A percentile compares a stretch with the other conserved stretches of the same genome.
phyloP scores from a whole-genome alignment of 352 stramenopile species.

The Phytophthora brassicae region DNA sequence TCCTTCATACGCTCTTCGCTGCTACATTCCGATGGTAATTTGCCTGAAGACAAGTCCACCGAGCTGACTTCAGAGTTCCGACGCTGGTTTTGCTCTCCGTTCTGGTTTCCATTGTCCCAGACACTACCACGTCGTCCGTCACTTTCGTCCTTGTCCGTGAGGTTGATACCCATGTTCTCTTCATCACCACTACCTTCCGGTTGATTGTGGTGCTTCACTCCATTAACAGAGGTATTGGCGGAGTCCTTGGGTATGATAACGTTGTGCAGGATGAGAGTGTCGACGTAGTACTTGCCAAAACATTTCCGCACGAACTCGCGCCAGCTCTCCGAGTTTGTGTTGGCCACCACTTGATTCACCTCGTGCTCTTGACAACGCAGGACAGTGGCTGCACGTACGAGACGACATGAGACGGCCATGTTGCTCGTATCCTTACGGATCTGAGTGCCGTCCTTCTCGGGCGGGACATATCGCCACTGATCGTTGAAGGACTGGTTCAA shows the following conservation, averaged over 20 bases:
- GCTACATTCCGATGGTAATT: constrained; percentile 24
- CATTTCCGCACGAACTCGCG: constrained; percentile 77
- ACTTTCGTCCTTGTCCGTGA: constrained; percentile 27
- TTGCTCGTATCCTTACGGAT: constrained; percentile 85
- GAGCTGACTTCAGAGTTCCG: constrained; percentile 35
- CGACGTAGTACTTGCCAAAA: constrained; percentile 74
- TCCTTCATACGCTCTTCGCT: constrained; percentile 33
- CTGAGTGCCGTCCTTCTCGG: constrained; percentile 78
- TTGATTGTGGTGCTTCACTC: constrained; percentile 14
- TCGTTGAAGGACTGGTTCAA: constrained; percentile 78
- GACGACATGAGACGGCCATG: constrained; percentile 59
- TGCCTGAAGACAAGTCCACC: constrained; percentile 24
- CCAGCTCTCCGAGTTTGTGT: constrained; percentile 73
- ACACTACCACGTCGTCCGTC: constrained; percentile 28
- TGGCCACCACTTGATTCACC: constrained; percentile 69
- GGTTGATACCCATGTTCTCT: constrained; percentile 23
- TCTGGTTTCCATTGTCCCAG: constrained; percentile 22
- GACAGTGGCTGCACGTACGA: constrained; percentile 68
- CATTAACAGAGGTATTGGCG: constrained; percentile 11
- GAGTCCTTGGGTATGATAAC: constrained; percentile 32
- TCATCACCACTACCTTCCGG: constrained; percentile 24
- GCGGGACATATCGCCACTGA: constrained; percentile 78
- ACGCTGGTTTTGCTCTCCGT: constrained; percentile 2
- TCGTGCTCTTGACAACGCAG: constrained; percentile 77
- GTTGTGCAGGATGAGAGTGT: constrained; percentile 76